Percentiles rank a stretch among this genome's conserved stretches.
These are phyloP conservation scores for Gelatoporia subvermispora DNA, from an alignment of 768 basidiomycete genomes.

Conservation along the genomic window DNA sequence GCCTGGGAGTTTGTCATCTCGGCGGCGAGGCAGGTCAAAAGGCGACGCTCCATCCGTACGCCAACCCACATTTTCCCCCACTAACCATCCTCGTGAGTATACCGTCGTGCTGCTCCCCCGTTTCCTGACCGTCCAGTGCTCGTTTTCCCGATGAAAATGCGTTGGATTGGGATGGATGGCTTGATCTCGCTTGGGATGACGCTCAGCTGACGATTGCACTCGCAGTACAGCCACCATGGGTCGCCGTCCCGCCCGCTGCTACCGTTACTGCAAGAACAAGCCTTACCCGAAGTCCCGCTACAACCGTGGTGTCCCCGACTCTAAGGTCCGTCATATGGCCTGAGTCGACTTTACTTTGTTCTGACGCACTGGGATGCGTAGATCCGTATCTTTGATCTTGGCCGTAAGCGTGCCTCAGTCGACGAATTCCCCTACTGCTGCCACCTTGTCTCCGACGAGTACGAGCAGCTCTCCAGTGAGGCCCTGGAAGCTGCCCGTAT, in stretches of 20 bases:
- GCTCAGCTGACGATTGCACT: constrained; percentile 1
- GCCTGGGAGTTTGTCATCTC: constrained; percentile 18
- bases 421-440: constrained; percentile 98
- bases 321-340: constrained; percentile 60
- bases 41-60: constrained; percentile 5
- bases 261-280: constrained; percentile 99
- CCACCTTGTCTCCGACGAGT: constrained; percentile 96
- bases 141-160: constrained; percentile 4
- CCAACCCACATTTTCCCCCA: constrained; percentile 9
- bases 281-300: constrained; percentile 93
- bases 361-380: constrained; percentile 27
- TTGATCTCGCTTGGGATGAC: constrained; percentile 14
- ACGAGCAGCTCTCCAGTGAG: constrained; percentile 93
- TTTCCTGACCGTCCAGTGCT: constrained; percentile 1
- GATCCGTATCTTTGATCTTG: constrained; percentile 96
- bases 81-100: constrained; percentile 14
- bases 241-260: constrained; percentile 96
- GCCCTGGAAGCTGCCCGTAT: constrained; percentile 98
- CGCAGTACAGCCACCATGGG: constrained; percentile 58
- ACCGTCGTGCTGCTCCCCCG: constrained; percentile 6
- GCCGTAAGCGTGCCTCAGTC: constrained; percentile 92
- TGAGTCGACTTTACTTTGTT: neutral
- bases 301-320: constrained; percentile 97
- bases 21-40: constrained; percentile 13
- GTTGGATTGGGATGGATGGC: constrained; percentile 19